Evolutionary conservation across 345 rosid genomes (phyloP), one percentile per base, ranked within the genome.

Genomic region (Syzygium jambos): DNA sequence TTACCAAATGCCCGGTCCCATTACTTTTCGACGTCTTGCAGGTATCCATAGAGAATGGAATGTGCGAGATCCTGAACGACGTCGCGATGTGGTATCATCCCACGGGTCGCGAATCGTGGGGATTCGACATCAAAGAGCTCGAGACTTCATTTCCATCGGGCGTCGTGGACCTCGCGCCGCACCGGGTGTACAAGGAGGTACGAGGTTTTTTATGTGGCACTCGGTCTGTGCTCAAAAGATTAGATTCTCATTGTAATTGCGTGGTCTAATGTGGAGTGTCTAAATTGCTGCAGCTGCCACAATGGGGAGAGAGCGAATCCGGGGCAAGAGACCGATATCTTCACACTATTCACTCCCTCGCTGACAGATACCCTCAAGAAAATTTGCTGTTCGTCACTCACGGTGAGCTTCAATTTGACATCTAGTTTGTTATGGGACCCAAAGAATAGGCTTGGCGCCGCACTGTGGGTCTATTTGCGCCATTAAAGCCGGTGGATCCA

Each of bases 321-420:
- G 92, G 83, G 43, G 89, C 96, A 13, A 88, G 93, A 89, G 88
- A 61, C 19, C 94, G 98, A 82, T 95, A 93, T 89, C 89, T 87
- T 49, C 89, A 90, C 29, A 89, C 91, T 59, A 89, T 96, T 13
- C 93, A 90, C 85, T 91, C 94, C 16, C 98, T 95, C 19, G 95
- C 95, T 0, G 93, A 96, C 91, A 93, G 90, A 89, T 94, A 94
- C 92, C 97, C 98, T 78, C 86, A 90, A 30, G 95, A 97, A 84
- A 96, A 97, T 88, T 88, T 97, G 93, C 93, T 96, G 84, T 90
- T 97, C 83, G 94, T 97, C 87, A 93, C 99, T 7, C 99, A 96
- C 84, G 98, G 99, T 95, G 90, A 90, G 87, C 85, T 19, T 38
- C 49, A 73, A 19, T 73, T 9, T 73, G 80, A 46, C 80, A 38